Percentiles rank a stretch among this genome's conserved stretches.
Evolutionary conservation across 169 alveolate genomes (phyloP).

Genomic region (Eimeria brunetti): DNA sequence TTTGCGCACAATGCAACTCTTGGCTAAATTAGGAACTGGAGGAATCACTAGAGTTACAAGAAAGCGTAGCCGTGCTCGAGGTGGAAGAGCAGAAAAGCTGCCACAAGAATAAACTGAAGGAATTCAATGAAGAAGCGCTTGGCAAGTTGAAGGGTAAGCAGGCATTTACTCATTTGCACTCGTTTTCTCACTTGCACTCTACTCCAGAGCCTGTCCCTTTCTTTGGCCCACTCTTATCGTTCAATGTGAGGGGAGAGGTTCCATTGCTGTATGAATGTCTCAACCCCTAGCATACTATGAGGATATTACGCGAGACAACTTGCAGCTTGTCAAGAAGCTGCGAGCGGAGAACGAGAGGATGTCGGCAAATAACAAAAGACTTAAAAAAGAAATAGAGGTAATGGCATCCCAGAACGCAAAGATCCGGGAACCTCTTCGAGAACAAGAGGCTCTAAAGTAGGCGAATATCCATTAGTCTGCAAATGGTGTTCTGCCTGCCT

Average conservation of each 20-base stretch:
- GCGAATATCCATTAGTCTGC: not conserved
- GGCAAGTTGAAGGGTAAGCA: slow-evolving; percentile 33
- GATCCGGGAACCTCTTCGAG: slow-evolving; percentile 80
- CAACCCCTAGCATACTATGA: slow-evolving; percentile 88
- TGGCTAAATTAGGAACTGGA: slow-evolving; percentile 81
- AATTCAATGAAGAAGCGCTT: slow-evolving; percentile 61
- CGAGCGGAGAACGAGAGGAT: slow-evolving; percentile 82
- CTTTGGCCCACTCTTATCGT: not conserved
- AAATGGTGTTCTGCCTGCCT: not conserved
- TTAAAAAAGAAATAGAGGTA: slow-evolving; percentile 80
- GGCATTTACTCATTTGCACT: too few relatives aligned
- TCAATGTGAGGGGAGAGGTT: not conserved
- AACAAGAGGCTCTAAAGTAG: slow-evolving; percentile 76
- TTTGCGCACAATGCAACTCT: not conserved
- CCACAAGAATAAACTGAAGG: slow-evolving; percentile 89
- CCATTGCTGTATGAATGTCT: not conserved
- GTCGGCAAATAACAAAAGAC: slow-evolving; percentile 79
- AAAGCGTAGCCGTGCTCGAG: slow-evolving; percentile 94
- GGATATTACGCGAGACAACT: slow-evolving; percentile 92
- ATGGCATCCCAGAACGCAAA: slow-evolving; percentile 60
- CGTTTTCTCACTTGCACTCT: not conserved
- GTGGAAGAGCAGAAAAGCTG: slow-evolving; percentile 94
- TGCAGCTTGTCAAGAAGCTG: slow-evolving; percentile 91
- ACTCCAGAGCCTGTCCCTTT: not conserved
- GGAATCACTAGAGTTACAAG: slow-evolving; percentile 88